These are phyloP conservation scores for Gaertneriomyces sp. DNA, from an alignment of 192 early-diverging fungal species.

Conservation along the genomic window DNA sequence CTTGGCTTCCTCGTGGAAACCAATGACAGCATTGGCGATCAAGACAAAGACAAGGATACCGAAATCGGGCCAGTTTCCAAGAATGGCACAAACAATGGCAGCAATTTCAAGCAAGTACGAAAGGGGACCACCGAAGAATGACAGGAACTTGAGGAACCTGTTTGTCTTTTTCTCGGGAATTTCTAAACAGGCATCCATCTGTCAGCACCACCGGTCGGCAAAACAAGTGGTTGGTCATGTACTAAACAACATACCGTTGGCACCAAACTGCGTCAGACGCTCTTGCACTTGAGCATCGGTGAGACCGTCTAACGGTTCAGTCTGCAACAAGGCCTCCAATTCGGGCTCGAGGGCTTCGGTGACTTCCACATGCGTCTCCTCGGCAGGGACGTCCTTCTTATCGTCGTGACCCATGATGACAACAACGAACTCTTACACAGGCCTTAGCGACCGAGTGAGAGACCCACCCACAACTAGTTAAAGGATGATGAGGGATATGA, in stretches of 20 bases:
- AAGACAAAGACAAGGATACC: conserved; percentile 79
- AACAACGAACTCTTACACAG: too few species aligned
- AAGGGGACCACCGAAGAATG: conserved; percentile 53
- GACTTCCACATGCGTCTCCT: conserved; percentile 39
- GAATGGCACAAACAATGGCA: conserved; percentile 72
- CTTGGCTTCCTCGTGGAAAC: conserved; percentile 80
- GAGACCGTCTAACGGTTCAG: conserved; percentile 75
- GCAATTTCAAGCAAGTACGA: conserved; percentile 70
- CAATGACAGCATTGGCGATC: conserved; percentile 80
- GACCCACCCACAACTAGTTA: too few species aligned
- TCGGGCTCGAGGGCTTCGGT: conserved; percentile 36
- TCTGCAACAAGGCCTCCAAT: conserved; percentile 58
- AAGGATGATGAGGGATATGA: too few species aligned
- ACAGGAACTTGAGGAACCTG: conserved; percentile 80
- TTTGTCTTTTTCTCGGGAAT: conserved; percentile 69
- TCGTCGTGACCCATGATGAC: neutral
- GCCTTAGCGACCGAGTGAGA: too few species aligned
- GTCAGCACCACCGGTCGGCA: neutral
- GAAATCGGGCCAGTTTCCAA: conserved; percentile 83
- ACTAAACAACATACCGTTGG: conserved; percentile 58
- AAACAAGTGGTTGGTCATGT: neutral
- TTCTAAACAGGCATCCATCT: conserved; percentile 22
- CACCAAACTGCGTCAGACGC: conserved; percentile 72
- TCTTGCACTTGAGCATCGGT: conserved; percentile 69
- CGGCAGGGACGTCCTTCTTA: conserved; percentile 4